Percentiles rank a stretch among this genome's conserved stretches.
Conservation (phyloP, 1,139 yeast genomes). For the Debaryomyces sp. region DNA sequence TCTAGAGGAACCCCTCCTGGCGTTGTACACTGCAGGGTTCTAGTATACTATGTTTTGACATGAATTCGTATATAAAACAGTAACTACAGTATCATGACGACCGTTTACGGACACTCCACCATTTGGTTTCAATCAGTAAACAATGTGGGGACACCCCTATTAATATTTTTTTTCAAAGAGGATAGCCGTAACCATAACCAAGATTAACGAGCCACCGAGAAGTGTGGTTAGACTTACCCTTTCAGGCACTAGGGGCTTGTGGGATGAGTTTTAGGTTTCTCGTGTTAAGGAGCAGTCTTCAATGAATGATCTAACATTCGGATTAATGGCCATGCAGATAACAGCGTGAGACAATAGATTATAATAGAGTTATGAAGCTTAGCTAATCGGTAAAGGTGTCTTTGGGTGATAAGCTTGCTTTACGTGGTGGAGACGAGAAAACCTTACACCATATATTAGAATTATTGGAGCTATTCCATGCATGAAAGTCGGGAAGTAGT, state of each 20-base stretch:
- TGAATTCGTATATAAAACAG: background rate
- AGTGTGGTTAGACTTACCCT: background rate
- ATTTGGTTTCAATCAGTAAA: background rate
- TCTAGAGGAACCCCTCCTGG: background rate
- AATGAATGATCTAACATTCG: background rate
- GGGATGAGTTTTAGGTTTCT: background rate
- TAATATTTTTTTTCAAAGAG: background rate
- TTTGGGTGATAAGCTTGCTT: background rate
- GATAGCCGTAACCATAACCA: background rate
- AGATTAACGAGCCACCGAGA: background rate
- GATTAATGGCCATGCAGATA: background rate
- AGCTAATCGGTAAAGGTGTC: background rate
- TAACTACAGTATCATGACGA: background rate
- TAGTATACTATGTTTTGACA: background rate
- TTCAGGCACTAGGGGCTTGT: background rate
- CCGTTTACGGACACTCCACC: background rate
- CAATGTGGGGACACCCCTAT: background rate
- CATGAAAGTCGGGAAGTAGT: background rate
- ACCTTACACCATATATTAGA: background rate
- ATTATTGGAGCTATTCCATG: background rate
- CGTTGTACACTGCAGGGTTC: background rate
- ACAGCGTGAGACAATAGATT: background rate
- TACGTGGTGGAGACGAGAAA: background rate
- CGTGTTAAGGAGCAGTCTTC: background rate
- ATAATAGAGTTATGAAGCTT: background rate